These are phyloP conservation scores for Globisporangium irregulare DNA, from an alignment of 352 stramenopile genomes.

Conservation along the genomic window DNA sequence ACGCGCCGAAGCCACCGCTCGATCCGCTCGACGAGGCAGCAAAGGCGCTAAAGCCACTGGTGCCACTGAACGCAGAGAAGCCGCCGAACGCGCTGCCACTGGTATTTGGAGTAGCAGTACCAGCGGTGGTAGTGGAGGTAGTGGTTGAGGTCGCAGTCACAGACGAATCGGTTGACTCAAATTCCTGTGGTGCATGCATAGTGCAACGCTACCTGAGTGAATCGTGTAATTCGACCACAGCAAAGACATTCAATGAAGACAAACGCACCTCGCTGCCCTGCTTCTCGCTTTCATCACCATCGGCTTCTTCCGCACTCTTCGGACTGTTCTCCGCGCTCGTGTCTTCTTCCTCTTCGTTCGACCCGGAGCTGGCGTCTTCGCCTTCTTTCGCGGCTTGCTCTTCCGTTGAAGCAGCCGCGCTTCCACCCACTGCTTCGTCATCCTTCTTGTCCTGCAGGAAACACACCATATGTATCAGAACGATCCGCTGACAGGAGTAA, in stretches of 20 bases:
- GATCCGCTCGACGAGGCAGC: conserved; percentile 30
- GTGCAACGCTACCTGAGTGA: background rate
- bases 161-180: background rate
- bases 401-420: background rate
- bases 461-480: background rate
- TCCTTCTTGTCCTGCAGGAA: conserved; percentile 13
- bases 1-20: conserved; percentile 25
- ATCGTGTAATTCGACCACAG: background rate
- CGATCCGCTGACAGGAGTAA: conserved; percentile 32
- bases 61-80: conserved; percentile 50
- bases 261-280: background rate
- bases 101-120: conserved; percentile 21
- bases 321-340: conserved; percentile 21
- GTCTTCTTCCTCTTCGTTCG: conserved; percentile 18
- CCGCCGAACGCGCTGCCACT: conserved; percentile 43
- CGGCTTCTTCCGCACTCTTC: conserved; percentile 9
- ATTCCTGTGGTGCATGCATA: conserved; percentile 1
- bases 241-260: background rate
- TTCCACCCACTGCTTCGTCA: conserved; percentile 2
- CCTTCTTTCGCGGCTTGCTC: background rate
- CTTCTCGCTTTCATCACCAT: background rate
- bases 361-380: background rate
- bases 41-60: conserved; percentile 49
- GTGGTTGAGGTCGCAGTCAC: background rate
- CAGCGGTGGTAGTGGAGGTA: background rate